Evolutionary conservation across 495 filamentous ascomycete genomes (phyloP), one percentile per base, ranked within the genome.

Genomic region (Aspergillus panamensis): DNA sequence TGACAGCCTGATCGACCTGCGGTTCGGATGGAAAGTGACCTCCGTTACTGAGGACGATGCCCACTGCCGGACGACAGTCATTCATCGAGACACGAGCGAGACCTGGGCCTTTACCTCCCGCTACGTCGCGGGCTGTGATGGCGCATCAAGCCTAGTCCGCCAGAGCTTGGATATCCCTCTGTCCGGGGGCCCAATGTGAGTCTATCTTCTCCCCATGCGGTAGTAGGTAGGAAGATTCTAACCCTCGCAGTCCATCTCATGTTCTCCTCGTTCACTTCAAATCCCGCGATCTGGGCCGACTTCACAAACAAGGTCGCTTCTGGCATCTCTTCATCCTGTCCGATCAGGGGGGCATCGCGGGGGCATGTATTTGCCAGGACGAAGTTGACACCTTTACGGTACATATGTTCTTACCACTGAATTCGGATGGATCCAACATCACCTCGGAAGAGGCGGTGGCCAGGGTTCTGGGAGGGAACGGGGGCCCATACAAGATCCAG

Each of bases 231-330:
- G 25, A 25, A 25, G 5, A 25, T 25, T 25, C 32, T 54, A 37
- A 51, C 37, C 31, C 3, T 1, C 31, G 20, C 32, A 69, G 65
- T 40, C 69, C 69, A 21, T 31, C 30, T 7, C 47, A 21, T 6
- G 45, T 70, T 21, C 52, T 59, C 29, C 61, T 74, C 1, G 62
- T 74, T 9, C 68, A 74, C 44, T 74, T 72, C 55, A 63, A 60
- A 42, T 72, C 70, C 0, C 35, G 29, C 37, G 58, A 72, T n/a
- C 60, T 74, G 2, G 45, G 61, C 1, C 33, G 59, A 6, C 61
- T 55, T 14, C 20, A 32, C 13, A 57, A 57, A 19, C 19, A 17
- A 16, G 66, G 66, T 7, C 60, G 61, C 33, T 73, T 68, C 49
- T 71, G 72, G 69, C 68, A 73, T 44, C 58, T 66, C 3, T 72